Percentiles rank a stretch among this genome's conserved stretches.
Evolutionary conservation across 768 basidiomycete genomes (phyloP).

Genomic region (Podaxis carcinomalis): DNA sequence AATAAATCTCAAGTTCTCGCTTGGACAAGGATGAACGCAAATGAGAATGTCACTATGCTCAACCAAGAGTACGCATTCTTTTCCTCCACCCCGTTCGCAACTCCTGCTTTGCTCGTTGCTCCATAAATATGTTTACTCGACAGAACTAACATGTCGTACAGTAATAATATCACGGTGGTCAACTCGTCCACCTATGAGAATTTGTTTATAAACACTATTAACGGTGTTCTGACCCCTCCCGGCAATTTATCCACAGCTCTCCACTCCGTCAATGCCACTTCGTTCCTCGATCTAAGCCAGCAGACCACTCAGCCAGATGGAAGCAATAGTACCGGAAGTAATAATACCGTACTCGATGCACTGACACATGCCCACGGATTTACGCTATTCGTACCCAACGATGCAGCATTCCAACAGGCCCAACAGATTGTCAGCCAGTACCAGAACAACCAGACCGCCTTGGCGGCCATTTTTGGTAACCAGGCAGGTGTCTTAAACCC

Average conservation of each 20-base stretch:
- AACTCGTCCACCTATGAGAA: conserved; percentile 36
- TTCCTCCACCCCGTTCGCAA: not conserved
- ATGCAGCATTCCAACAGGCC: conserved; percentile 40
- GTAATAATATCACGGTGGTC: conserved; percentile 27
- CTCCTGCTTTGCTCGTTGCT: conserved; percentile 2
- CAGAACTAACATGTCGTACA: conserved; percentile 4
- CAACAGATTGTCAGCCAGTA: conserved; percentile 26
- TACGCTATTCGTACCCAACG: conserved; percentile 65
- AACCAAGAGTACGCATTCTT: conserved; percentile 41
- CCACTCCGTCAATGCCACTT: conserved; percentile 36
- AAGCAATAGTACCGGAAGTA: conserved; percentile 23
- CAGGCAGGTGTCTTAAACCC: conserved; percentile 41
- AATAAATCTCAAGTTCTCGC: conserved; percentile 52
- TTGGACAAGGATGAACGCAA: conserved; percentile 19
- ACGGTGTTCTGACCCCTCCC: conserved; percentile 51
- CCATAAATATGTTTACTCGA: not conserved
- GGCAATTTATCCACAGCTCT: conserved; percentile 40
- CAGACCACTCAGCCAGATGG: conserved; percentile 15
- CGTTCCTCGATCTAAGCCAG: conserved; percentile 28
- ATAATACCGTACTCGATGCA: conserved; percentile 29
- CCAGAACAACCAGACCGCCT: conserved; percentile 40
- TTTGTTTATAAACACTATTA: conserved; percentile 41
- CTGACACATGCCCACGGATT: conserved; percentile 44
- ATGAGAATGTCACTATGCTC: conserved; percentile 32
- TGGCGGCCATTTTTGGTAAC: conserved; percentile 47